These are phyloP conservation scores for Extremus antarcticus DNA, from an alignment of 495 filamentous ascomycete species.

Conservation along the genomic window DNA sequence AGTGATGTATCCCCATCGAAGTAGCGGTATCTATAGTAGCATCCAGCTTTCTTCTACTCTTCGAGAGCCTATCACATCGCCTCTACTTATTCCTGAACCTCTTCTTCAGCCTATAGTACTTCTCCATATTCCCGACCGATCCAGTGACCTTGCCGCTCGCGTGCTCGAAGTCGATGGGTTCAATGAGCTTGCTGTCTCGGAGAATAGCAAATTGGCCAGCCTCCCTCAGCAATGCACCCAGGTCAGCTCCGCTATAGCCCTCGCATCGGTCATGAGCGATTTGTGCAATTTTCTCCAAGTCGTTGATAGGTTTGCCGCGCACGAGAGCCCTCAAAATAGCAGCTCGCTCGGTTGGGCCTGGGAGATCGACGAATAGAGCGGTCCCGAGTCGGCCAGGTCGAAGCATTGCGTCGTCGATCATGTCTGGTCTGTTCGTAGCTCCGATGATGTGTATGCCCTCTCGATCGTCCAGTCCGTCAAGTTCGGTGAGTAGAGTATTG, in stretches of 20 bases:
- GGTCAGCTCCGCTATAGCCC: constrained; percentile 85
- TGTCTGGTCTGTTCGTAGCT: constrained; percentile 89
- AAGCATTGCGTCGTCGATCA: constrained; percentile 92
- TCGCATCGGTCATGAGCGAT: constrained; percentile 62
- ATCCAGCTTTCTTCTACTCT: too few relatives aligned
- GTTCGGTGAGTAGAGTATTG: constrained; percentile 91
- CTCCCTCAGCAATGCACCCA: constrained; percentile 63
- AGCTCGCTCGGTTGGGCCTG: constrained; percentile 63
- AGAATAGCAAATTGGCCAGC: constrained; percentile 69
- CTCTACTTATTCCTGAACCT: constrained; percentile 14
- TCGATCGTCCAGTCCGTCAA: constrained; percentile 75
- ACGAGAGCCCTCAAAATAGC: constrained; percentile 75
- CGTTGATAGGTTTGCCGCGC: constrained; percentile 45
- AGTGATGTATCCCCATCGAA: too few relatives aligned
- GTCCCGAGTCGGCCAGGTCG: constrained; percentile 85
- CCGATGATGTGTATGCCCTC: constrained; percentile 89
- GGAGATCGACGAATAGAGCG: constrained; percentile 80
- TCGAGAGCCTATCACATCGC: background rate
- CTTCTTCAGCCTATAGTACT: constrained; percentile 52
- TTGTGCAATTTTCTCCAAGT: constrained; percentile 31
- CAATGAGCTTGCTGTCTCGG: constrained; percentile 30
- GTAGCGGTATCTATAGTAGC: too few relatives aligned
- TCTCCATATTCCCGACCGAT: constrained; percentile 66
- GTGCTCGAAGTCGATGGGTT: constrained; percentile 57
- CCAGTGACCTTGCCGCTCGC: constrained; percentile 63